Conservation (phyloP, 805 yeast genomes). For the Candida vaughaniae region DNA sequence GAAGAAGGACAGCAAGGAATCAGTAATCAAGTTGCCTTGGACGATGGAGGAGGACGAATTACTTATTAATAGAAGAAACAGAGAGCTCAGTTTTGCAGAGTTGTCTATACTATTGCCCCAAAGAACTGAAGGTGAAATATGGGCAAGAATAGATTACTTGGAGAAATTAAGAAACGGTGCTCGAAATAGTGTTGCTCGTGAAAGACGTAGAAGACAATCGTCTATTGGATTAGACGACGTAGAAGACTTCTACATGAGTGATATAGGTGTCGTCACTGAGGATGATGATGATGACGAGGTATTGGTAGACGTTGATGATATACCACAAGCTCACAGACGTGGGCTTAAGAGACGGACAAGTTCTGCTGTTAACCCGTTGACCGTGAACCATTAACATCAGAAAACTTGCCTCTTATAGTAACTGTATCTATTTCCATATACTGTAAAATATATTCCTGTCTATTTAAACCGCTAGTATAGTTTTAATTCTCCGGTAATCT, state of each 20-base stretch:
- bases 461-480: slow-evolving; percentile 48
- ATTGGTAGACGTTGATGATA: slow-evolving; percentile 37
- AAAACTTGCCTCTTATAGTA: no score
- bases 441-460: slow-evolving; percentile 1
- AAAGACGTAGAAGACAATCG: slow-evolving; percentile 34
- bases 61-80: slow-evolving; percentile 48
- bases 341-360: slow-evolving; percentile 39
- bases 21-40: slow-evolving; percentile 42
- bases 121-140: slow-evolving; percentile 73
- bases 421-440: slow-evolving; percentile 2
- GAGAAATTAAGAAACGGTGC: slow-evolving; percentile 37
- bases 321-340: slow-evolving; percentile 22
- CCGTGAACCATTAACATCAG: slow-evolving; percentile 17
- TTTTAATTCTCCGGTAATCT: slow-evolving; percentile 76
- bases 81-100: slow-evolving; percentile 70
- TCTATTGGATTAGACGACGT: slow-evolving; percentile 43
- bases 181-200: slow-evolving; percentile 23
- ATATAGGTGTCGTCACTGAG: slow-evolving; percentile 33
- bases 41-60: slow-evolving; percentile 73
- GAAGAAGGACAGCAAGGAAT: slow-evolving; percentile 12
- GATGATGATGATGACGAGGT: slow-evolving; percentile 36
- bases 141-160: slow-evolving; percentile 54
- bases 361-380: slow-evolving; percentile 42
- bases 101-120: slow-evolving; percentile 69
- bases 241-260: slow-evolving; percentile 44